Conservation (phyloP, 345 rosid genomes). For the Gossypium bickii region DNA sequence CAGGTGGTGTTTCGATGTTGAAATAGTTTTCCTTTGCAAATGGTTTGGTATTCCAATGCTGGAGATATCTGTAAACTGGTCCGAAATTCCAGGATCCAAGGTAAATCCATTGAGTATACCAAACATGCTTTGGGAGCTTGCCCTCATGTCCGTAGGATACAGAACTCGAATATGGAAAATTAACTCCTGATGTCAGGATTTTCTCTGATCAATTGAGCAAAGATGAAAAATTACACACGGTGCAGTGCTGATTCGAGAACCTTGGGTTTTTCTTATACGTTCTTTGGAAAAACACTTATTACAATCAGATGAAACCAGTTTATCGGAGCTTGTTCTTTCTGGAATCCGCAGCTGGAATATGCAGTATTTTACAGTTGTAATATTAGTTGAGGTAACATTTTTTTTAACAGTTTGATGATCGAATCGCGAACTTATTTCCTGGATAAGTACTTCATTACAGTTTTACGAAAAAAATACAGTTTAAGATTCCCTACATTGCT, state of each 20-base stretch:
- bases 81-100: conserved; percentile 97
- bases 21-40: conserved; percentile 86
- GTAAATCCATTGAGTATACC: conserved; percentile 85
- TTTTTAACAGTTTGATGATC: neutral
- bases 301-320: neutral
- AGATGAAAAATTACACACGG: neutral
- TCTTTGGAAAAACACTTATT: neutral
- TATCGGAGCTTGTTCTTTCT: neutral
- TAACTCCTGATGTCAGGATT: conserved; percentile 23
- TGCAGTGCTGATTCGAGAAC: neutral
- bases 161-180: conserved; percentile 81
- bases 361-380: neutral
- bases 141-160: conserved; percentile 84
- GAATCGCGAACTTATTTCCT: neutral
- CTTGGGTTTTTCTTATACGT: neutral
- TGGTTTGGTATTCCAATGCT: conserved; percentile 63
- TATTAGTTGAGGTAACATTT: neutral
- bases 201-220: neutral
- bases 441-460: neutral
- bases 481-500: neutral
- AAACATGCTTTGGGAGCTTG: conserved; percentile 97
- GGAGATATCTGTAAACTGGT: conserved; percentile 93
- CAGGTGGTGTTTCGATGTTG: conserved; percentile 99
- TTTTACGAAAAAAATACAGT: neutral
- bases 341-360: neutral